Conservation (phyloP, 148 eudicot species). For the Amaranthus hypochondriacus region DNA sequence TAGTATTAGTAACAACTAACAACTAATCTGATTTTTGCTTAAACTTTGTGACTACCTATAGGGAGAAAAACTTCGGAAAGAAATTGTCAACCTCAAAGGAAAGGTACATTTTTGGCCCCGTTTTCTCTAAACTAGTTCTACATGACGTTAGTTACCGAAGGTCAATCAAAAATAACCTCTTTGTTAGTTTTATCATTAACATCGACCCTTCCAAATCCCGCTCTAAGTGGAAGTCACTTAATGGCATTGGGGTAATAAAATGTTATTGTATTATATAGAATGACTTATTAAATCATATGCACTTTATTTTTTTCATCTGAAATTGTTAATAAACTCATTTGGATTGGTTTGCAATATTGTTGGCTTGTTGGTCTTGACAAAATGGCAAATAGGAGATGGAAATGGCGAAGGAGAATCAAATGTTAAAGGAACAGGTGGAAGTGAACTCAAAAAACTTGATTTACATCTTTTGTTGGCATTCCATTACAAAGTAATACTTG, state of each 20-base stretch:
- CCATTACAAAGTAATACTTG: background rate
- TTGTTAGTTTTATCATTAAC: too few relatives aligned
- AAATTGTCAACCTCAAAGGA: conserved; percentile 22
- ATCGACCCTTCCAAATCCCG: too few relatives aligned
- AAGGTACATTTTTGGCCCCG: conserved; percentile 18
- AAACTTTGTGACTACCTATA: conserved; percentile 1
- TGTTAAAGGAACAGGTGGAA: conserved; percentile 26
- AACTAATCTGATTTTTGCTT: background rate
- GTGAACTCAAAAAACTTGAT: background rate
- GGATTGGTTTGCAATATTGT: background rate
- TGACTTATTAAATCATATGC: too few relatives aligned
- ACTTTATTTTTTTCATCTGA: background rate
- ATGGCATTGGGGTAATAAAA: too few relatives aligned
- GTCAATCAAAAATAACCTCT: too few relatives aligned
- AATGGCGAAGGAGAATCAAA: conserved; percentile 26
- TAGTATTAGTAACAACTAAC: background rate
- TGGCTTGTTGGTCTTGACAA: background rate
- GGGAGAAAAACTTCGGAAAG: conserved; percentile 31
- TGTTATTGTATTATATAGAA: too few relatives aligned
- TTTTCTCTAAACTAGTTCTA: background rate
- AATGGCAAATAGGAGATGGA: conserved; percentile 21
- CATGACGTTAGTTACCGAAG: too few relatives aligned
- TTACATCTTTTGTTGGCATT: background rate
- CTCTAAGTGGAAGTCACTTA: too few relatives aligned
- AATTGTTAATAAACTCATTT: background rate